Base-by-base conservation (phyloP, 805 yeast genomes). In the Lipomyces sp. region DNA sequence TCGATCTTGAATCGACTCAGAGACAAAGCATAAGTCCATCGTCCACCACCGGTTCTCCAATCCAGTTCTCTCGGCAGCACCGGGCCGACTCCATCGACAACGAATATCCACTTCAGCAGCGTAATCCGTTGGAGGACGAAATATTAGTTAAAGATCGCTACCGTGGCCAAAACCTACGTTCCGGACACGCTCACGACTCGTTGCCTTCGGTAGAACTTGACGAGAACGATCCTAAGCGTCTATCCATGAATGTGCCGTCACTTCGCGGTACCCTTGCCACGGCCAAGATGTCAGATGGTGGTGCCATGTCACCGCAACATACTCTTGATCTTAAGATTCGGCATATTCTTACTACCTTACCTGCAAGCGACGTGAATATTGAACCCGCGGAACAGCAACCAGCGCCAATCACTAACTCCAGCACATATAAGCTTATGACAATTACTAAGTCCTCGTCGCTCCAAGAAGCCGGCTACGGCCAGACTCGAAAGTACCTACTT, bases 391-490 rank as follows among this genome's bases (percentile, higher is more conserved):
- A 61, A 4, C n/a, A 24, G n/a, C 37, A 57, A 0, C 32, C 61
- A 30, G 18, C 60, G 11, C 29, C 60, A 29, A n/a, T 8, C 32
- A 10, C 48, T 15, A 35, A 53, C 30, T 18, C 63, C 11, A 24
- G 51, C 7, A 18, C 60, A 8, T 63, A 63, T 54, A 63, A 60
- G 30, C 65, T 62, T 11, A 60, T 57, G n/a, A 53, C 66, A 13
- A 29, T 66, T 6, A 4, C 37, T 10, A 48, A 58, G 8, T 53
- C 64, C 7, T 34, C 64, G 8, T 15, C 60, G 15, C 35, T 63
- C 35, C 50, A 54, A n/a, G 58, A 57, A 11, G 64, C 71, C n/a
- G 73, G 73, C 18, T 70, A 70, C 42, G 73, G 73, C 10, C 63
- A 67, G 34, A 70, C 73, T 8, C 57, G 73, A 29, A 69, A 70